These are phyloP conservation scores for Dictyostelium citrinum DNA, from an alignment of 78 protist genomes.

Conservation along the genomic window DNA sequence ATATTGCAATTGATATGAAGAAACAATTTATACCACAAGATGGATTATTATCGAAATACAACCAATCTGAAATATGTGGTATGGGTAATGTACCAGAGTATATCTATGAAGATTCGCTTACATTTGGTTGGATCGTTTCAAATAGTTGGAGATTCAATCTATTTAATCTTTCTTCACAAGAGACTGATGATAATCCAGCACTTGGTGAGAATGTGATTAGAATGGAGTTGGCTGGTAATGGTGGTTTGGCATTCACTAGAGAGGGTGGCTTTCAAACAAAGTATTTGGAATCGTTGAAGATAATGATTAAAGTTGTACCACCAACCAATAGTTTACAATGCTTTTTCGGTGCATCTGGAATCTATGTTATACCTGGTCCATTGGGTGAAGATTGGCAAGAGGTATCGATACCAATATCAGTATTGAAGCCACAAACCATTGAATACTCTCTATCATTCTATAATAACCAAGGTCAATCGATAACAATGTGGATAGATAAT, in stretches of 20 bases:
- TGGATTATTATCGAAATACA: not conserved
- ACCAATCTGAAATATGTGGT: not conserved
- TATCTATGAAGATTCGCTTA: constrained; percentile 10
- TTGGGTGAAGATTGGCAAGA: not conserved
- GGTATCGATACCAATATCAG: not conserved
- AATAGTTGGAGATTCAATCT: not conserved
- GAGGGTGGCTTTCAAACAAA: constrained; percentile 65
- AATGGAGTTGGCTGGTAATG: not conserved
- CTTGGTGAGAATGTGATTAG: not conserved
- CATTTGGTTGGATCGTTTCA: constrained; percentile 26
- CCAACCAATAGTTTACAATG: not conserved
- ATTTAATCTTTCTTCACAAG: not conserved
- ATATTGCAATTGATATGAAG: not conserved
- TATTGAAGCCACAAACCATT: not conserved
- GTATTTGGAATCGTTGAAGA: not conserved
- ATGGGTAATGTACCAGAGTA: constrained; percentile 46
- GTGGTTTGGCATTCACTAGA: constrained; percentile 3
- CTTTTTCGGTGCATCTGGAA: not conserved
- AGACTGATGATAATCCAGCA: not conserved
- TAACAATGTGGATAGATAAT: constrained; percentile 8
- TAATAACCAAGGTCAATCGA: not conserved
- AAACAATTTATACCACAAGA: constrained; percentile 31
- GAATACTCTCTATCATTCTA: constrained; percentile 6
- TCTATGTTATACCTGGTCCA: not conserved
- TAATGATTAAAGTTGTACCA: not conserved